Percentiles rank a stretch among this genome's conserved stretches.
Evolutionary conservation across 306 rosid genomes (phyloP).

Genomic region (Vicia sativa): DNA sequence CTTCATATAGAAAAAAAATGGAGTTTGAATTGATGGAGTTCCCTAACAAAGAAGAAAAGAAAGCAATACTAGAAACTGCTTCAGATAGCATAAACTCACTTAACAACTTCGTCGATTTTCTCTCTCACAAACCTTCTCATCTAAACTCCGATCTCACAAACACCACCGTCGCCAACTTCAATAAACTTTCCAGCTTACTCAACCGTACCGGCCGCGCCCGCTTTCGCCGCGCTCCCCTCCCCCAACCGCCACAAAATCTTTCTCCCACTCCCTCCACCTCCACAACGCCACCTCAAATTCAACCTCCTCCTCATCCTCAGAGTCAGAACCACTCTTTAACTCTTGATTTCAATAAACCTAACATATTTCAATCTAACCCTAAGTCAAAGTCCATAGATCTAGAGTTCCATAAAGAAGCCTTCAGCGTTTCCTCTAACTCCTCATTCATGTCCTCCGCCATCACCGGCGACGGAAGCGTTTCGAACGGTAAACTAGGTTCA

Average conservation of each 20-base stretch:
- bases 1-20: conserved; percentile 35
- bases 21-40: conserved; percentile 72
- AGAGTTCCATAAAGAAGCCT: conserved; percentile 64
- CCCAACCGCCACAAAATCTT: background rate
- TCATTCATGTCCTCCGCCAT: conserved; percentile 88
- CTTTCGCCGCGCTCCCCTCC: conserved; percentile 72
- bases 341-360: conserved; percentile 74
- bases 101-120: conserved; percentile 54
- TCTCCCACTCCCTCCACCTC: background rate
- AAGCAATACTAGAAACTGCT: conserved; percentile 78
- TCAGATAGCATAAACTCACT: conserved; percentile 74
- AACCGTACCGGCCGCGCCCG: conserved; percentile 91
- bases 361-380: conserved; percentile 46
- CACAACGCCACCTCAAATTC: background rate
- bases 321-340: background rate
- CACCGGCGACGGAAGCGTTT: conserved; percentile 87
- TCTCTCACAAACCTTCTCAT: conserved; percentile 55
- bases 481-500: conserved; percentile 67
- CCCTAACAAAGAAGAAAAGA: conserved; percentile 63
- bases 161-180: conserved; percentile 68
- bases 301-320: background rate
- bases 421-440: conserved; percentile 80
- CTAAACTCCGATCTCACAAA: conserved; percentile 63
- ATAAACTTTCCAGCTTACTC: conserved; percentile 57
- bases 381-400: conserved; percentile 43